Evolutionary conservation across 2,329 filamentous ascomycete species (phyloP).

Genomic region (Daldinia sp.): DNA sequence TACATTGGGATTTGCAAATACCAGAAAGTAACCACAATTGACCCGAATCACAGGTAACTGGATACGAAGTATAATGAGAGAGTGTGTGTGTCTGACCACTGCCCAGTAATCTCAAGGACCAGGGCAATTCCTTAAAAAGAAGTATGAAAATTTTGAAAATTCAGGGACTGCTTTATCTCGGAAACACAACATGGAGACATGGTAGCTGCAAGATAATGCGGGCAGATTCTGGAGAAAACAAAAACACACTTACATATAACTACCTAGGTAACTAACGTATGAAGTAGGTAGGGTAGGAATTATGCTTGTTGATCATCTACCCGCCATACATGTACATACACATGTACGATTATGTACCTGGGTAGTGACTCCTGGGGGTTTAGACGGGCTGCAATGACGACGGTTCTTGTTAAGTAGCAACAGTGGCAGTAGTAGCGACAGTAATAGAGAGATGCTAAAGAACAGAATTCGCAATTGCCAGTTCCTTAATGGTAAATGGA

Average conservation of each 20-base stretch:
- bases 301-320: constrained; percentile 24
- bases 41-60: constrained; percentile 4
- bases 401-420: neutral
- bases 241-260: constrained; percentile 12
- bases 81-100: constrained; percentile 27
- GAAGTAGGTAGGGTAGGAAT: constrained; percentile 10
- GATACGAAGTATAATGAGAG: constrained; percentile 9
- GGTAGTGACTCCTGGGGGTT: neutral
- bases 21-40: constrained; percentile 18
- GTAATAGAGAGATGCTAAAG: constrained; percentile 4
- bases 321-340: constrained; percentile 9
- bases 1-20: constrained; percentile 39
- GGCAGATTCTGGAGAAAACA: constrained; percentile 24
- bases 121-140: constrained; percentile 17
- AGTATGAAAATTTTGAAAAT: constrained; percentile 12
- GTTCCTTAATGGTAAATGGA: neutral
- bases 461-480: neutral
- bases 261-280: neutral
- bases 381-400: constrained; percentile 9
- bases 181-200: constrained; percentile 22
- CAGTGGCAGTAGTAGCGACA: constrained; percentile 1
- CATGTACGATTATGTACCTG: neutral
- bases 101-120: constrained; percentile 3
- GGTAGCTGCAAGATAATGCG: constrained; percentile 23
- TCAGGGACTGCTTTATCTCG: constrained; percentile 21